A percentile compares a stretch with the other conserved stretches of the same genome.
Conservation (phyloP, 495 filamentous ascomycete genomes). For the Talaromyces stipitatus region DNA sequence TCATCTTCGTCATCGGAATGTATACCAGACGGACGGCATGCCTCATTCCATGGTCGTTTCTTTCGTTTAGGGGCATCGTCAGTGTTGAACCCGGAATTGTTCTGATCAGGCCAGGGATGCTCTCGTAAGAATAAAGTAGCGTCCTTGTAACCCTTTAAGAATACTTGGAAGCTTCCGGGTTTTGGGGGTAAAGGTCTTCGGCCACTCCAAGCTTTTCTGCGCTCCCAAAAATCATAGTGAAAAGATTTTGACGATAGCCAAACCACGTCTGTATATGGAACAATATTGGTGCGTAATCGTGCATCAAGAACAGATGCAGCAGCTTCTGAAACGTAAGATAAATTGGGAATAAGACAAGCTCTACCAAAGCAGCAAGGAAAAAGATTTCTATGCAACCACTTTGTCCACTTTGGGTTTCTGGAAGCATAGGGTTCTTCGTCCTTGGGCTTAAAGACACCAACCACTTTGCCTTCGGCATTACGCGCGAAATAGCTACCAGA, state of each 20-base stretch:
- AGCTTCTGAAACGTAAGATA: slow-evolving; percentile 98
- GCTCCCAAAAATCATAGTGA: slow-evolving; percentile 96
- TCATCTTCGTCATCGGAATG: slow-evolving; percentile 68
- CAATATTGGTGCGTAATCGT: slow-evolving; percentile 81
- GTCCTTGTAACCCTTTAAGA: slow-evolving; percentile 93
- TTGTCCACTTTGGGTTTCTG: slow-evolving; percentile 90
- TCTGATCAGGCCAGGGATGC: slow-evolving; percentile 96
- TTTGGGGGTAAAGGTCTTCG: slow-evolving; percentile 86
- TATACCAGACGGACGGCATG: slow-evolving; percentile 66
- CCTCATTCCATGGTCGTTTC: slow-evolving; percentile 73
- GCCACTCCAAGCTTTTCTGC: slow-evolving; percentile 77
- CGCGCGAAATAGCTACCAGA: slow-evolving; percentile 97
- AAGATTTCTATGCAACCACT: slow-evolving; percentile 89
- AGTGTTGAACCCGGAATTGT: slow-evolving; percentile 65
- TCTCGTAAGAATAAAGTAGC: slow-evolving; percentile 92
- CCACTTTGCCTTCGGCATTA: slow-evolving; percentile 83
- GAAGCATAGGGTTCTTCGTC: slow-evolving; percentile 96
- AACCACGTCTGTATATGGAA: slow-evolving; percentile 94
- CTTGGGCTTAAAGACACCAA: slow-evolving; percentile 98
- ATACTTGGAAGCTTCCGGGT: slow-evolving; percentile 93
- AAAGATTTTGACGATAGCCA: slow-evolving; percentile 94
- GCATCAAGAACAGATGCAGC: slow-evolving; percentile 92
- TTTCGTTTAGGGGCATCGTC: slow-evolving; percentile 64
- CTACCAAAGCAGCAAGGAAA: slow-evolving; percentile 97
- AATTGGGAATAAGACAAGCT: slow-evolving; percentile 93